phyloP scores from a whole-genome alignment of 2,329 filamentous ascomycete species.

The Xylariaceae sp. region DNA sequence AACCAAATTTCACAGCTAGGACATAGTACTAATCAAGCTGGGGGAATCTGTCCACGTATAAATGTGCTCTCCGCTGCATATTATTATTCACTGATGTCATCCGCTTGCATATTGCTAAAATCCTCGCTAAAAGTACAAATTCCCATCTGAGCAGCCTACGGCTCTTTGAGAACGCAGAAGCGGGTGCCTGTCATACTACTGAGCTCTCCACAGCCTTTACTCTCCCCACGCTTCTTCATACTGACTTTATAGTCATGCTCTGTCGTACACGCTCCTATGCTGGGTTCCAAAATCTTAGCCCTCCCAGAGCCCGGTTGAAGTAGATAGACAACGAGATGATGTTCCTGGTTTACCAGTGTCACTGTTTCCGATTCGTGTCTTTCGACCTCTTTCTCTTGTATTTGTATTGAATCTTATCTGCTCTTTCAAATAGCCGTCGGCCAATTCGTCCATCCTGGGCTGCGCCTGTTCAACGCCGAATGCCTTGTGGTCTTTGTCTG shows the following conservation, averaged over 20 bases:
- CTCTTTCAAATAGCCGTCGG: neutral
- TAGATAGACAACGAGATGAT: conserved; percentile 38
- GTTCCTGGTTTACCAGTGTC: conserved; percentile 23
- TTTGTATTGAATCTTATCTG: neutral
- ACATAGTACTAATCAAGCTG: too few species aligned
- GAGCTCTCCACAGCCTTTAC: conserved; percentile 28
- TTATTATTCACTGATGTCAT: conserved; percentile 29
- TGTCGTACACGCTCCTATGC: conserved; percentile 40
- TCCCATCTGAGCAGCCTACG: conserved; percentile 26
- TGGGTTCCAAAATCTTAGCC: conserved; percentile 37
- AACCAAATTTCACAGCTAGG: neutral
- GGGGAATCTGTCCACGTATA: conserved; percentile 3
- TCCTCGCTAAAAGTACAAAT: conserved; percentile 41
- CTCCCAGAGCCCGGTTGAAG: conserved; percentile 26
- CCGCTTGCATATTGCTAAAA: conserved; percentile 36
- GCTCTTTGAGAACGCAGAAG: conserved; percentile 6
- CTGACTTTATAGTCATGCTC: conserved; percentile 30
- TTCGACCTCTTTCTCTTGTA: conserved; percentile 6
- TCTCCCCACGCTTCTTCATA: conserved; percentile 22
- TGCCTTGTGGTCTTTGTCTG: neutral
- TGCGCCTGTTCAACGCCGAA: conserved; percentile 13
- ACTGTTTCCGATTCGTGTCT: conserved; percentile 15
- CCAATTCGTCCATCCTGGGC: neutral
- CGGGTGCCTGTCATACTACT: conserved; percentile 26
- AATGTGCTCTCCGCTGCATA: conserved; percentile 22